Percentiles rank a stretch among this genome's conserved stretches.
These are phyloP conservation scores for Calvatia gigantea DNA, from an alignment of 768 basidiomycete genomes.

Conservation along the genomic window DNA sequence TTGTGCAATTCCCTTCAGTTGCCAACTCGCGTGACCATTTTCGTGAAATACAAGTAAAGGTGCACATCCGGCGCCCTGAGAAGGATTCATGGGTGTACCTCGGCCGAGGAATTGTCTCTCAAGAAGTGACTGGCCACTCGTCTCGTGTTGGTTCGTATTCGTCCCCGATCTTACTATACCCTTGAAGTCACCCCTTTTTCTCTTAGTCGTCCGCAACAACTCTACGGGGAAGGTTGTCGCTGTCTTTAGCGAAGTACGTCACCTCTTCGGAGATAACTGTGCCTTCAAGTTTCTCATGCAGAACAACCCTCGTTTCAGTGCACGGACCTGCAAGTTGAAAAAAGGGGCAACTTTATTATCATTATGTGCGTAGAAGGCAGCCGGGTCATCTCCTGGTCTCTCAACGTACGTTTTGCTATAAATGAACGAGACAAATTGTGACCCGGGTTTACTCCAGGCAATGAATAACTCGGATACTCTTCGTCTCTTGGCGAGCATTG, in stretches of 20 bases:
- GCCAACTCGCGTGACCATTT: conserved; percentile 49
- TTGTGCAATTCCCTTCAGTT: conserved; percentile 9
- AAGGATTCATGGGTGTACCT: conserved; percentile 80
- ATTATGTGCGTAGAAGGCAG: conserved; percentile 73
- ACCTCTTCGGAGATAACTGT: conserved; percentile 1
- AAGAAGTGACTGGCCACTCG: conserved; percentile 71
- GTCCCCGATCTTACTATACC: conserved; percentile 1
- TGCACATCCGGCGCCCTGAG: conserved; percentile 77
- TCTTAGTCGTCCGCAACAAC: conserved; percentile 58
- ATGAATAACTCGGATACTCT: conserved; percentile 82
- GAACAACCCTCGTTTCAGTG: conserved; percentile 30
- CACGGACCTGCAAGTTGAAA: conserved; percentile 79
- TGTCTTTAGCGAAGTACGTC: conserved; percentile 65
- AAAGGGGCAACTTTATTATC: conserved; percentile 84
- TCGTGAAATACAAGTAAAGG: conserved; percentile 79
- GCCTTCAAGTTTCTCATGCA: neutral
- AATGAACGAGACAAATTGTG: conserved; percentile 13
- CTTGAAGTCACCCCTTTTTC: conserved; percentile 2
- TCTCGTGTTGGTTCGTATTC: conserved; percentile 70
- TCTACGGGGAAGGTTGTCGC: conserved; percentile 66
- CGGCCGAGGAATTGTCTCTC: conserved; percentile 72
- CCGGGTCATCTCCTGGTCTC: conserved; percentile 79
- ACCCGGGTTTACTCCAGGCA: conserved; percentile 42
- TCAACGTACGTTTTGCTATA: conserved; percentile 53
- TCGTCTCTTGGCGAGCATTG: conserved; percentile 77